Evolutionary conservation across 2,329 filamentous ascomycete genomes (phyloP).

Genomic region (Alternaria solani): DNA sequence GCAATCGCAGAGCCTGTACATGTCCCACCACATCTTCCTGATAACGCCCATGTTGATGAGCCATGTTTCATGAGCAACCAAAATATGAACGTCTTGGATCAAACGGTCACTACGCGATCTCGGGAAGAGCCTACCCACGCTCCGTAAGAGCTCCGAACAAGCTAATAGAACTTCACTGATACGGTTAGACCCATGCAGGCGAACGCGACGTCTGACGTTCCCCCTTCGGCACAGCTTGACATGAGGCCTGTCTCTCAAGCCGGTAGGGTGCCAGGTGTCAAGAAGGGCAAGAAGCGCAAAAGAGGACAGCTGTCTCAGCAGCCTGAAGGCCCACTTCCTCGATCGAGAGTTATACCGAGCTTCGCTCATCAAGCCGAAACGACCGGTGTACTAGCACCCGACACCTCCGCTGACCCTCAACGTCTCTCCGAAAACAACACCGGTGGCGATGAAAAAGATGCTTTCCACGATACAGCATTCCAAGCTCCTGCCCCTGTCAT

Average conservation of each 20-base stretch:
- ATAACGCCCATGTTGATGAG: neutral
- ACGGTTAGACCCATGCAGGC: neutral
- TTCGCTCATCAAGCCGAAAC: neutral
- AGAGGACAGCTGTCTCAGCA: conserved; percentile 5
- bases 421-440: neutral
- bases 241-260: neutral
- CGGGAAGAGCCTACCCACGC: neutral
- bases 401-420: neutral
- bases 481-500: neutral
- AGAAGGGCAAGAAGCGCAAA: conserved; percentile 6
- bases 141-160: neutral
- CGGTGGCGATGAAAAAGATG: neutral
- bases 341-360: neutral
- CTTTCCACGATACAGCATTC: neutral
- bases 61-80: neutral
- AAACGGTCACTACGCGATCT: neutral
- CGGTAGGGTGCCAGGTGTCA: neutral
- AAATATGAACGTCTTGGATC: neutral
- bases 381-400: neutral
- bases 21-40: neutral
- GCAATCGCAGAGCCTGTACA: neutral
- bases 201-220: neutral
- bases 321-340: conserved; percentile 5
- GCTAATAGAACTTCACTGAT: neutral
- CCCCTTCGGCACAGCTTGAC: conserved; percentile 1